Base-by-base conservation (phyloP, 345 rosid species). In the Citrus cavaleriei region DNA sequence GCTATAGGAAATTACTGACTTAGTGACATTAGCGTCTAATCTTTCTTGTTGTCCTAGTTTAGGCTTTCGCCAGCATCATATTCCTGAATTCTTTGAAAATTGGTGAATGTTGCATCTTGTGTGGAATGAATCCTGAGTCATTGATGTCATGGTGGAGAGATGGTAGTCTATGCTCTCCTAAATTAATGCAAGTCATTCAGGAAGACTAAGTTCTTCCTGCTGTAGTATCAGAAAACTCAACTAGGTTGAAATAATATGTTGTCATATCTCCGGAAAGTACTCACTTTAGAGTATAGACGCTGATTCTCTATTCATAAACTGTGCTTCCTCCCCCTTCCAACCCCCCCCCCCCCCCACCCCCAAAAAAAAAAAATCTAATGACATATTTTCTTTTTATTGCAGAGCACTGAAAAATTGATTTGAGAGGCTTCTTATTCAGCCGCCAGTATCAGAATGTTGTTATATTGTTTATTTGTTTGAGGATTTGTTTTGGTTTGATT, bases 331-430 rank as follows among this genome's bases (percentile, higher is more conserved):
- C 30, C 21, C 12, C 30, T 4, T 30, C 21, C 7, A 7, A 0
- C 34, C 0, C 6, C 35, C 6, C 35, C 0, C 35, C 35, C 35
- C 35, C 35, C 7, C 37, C 7, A 1, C 6, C 37, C 37, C 7
- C 0, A 34, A 38, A 38, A 38, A 27, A 38, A 38, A 27, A 24
- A 60, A 67, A 66, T 67, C 73, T 82, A 25, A 77, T 28, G 57
- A 71, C 16, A 25, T 12, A 10, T 74, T 82, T 40, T 66, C 42
- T 59, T 27, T 60, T 75, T 57, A 30, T 60, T 67, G 79, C 83
- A 77, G 87, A 59, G 58, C 57, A 42, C 63, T 84, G 64, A 58
- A 61, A 42, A 82, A 65, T 40, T 67, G 38, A 59, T 42, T n/a
- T 75, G n/a, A 54, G 59, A 38, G 59, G 79, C 57, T 73, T 70